These are phyloP conservation scores for Thelonectria discophora DNA, from an alignment of 2,329 filamentous ascomycete genomes.

Conservation along the genomic window DNA sequence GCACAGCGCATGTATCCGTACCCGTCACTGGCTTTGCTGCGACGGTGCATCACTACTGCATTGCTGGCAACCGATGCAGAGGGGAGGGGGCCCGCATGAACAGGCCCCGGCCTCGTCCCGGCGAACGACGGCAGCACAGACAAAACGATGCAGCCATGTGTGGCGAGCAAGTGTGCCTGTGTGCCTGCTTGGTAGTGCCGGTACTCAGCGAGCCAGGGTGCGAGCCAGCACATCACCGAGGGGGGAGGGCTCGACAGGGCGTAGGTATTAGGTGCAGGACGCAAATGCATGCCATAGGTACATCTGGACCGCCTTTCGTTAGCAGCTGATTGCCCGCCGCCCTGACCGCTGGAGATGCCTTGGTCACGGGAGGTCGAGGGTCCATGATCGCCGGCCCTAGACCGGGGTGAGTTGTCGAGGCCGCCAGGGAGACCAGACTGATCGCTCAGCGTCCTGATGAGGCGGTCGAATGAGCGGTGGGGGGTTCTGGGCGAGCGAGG, in stretches of 20 bases:
- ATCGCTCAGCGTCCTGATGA: conserved; percentile 32
- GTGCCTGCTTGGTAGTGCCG: conserved; percentile 23
- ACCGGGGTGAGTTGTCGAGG: conserved; percentile 31
- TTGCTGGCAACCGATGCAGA: conserved; percentile 41
- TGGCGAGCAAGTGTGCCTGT: neutral
- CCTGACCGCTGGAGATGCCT: conserved; percentile 36
- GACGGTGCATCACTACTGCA: conserved; percentile 38
- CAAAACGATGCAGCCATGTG: conserved; percentile 26
- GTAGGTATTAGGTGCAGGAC: conserved; percentile 43
- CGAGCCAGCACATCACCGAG: conserved; percentile 38
- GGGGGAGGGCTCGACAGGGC: conserved; percentile 31
- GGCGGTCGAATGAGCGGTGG: conserved; percentile 24
- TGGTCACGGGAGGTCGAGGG: conserved; percentile 41
- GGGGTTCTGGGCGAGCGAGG: conserved; percentile 24
- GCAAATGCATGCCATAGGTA: conserved; percentile 47
- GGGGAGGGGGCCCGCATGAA: conserved; percentile 43
- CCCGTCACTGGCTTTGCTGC: conserved; percentile 33
- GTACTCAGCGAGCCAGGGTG: conserved; percentile 26
- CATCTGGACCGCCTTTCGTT: conserved; percentile 38
- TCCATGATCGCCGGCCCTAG: conserved; percentile 42
- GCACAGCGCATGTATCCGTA: conserved; percentile 31
- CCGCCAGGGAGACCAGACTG: conserved; percentile 23
- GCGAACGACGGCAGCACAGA: conserved; percentile 30
- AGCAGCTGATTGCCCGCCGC: conserved; percentile 34
- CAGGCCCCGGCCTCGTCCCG: conserved; percentile 35